Base-by-base conservation (phyloP, 2,329 filamentous ascomycete genomes). In the Penicillium sp. region DNA sequence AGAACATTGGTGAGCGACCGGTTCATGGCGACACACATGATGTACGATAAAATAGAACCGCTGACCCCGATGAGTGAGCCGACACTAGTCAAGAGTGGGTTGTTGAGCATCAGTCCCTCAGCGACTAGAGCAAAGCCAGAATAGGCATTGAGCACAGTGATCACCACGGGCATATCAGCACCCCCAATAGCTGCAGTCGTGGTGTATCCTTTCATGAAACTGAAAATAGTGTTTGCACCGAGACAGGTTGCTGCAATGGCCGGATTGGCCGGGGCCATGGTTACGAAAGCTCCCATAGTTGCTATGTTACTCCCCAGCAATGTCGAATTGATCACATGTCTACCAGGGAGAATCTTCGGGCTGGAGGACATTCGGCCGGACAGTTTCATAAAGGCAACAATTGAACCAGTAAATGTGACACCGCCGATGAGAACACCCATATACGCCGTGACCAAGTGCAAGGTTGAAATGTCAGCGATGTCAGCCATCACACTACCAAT, bases 121-220 rank as follows among this genome's bases (percentile, higher is more conserved):
- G 90, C 89, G 0, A 95, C 89, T 2, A 95, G 78, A 0, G 90
- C 90, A 50, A 95, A 95, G 10, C 90, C 90, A 42, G 88, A 92
- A 66, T 95, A 95, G 0, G 89, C 89, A 60, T 95, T 95, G 18
- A 95, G 72, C 1, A 95, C 89, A 0, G 89, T 95, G 55, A 95
- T 95, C 28, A 93, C 88, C 4, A 95, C 89, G 12, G 86, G 89
- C 89, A 95, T 95, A 64, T 95, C 90, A 10, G 89, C 89, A n/a
- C 89, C 90, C 20, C 90, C 90, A 62, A 95, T 95, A 0, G 88
- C 88, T 1, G 89, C 81, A 0, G 90, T 95, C 0, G 89, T 95
- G 0, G 89, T 95, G 64, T 83, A 95, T 6, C 90, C 90, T 67
- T 95, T 92, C 54, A 87, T 73, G 68, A 95, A 95, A 52, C 87